Evolutionary conservation across 2,329 filamentous ascomycete genomes (phyloP), one percentile per base, ranked within the genome.

Genomic region (Fusarium virguliforme): DNA sequence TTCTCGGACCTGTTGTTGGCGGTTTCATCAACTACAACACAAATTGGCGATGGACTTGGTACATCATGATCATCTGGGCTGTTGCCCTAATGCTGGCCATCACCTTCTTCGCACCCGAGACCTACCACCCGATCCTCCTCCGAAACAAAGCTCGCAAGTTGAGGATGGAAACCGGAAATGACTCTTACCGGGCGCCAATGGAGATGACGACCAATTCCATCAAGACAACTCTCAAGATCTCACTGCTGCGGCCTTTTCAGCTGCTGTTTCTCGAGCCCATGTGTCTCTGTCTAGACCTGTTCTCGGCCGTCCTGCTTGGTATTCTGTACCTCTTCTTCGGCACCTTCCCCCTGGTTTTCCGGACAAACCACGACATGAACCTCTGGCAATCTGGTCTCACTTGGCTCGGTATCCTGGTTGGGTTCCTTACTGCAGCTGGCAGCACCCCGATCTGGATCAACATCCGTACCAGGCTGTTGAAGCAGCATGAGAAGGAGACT

Each of bases 271-370:
- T 92, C 48, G 93, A 96, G 81, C 92, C 92, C 43, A 97, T 97
- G 93, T 92, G 90, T 62, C 83, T 94, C 60, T 88, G 90, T 62
- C 87, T 97, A 22, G 94, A 93, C 78, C 81, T 95, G 10, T 92
- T 94, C 73, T 93, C 92, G 0, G 92, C 93, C n/a, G 88, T 97
- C 51, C 83, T 97, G 8, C 84, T 97, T 4, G 94, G 94, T 1
- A 91, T 95, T 24, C 81, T 97, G 1, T 97, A 97, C 77, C 87
- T 96, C 4, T 96, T 95, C 82, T 95, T 95, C 76, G 93, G 93
- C 8, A 92, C 94, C 0, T 95, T 96, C 70, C 87, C 91, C 3
- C 82, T 95, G n/a, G 89, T 97, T 8, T 97, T 97, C 77, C 79
- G 85, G 26, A 87, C 86, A 35, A 90, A 91, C 34, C 91, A 95